phyloP scores from a whole-genome alignment of 1,284 basidiomycete species.

The Peniophora sp. region DNA sequence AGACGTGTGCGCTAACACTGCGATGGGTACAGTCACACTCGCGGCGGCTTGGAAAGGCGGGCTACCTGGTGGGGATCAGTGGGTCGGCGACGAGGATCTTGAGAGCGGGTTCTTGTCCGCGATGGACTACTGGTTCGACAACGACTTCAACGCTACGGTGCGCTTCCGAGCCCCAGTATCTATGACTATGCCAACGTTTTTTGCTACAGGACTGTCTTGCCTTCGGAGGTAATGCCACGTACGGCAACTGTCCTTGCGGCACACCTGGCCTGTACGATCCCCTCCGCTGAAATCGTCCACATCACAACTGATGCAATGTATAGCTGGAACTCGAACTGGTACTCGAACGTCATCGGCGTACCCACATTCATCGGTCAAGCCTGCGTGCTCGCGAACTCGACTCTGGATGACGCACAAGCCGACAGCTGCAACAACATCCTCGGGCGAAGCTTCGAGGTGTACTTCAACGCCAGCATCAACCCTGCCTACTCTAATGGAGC shows the following conservation, averaged over 20 bases:
- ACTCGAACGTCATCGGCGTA: slow-evolving; percentile 55
- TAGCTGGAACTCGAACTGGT: slow-evolving; percentile 65
- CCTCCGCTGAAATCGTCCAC: too few relatives aligned
- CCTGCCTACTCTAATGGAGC: slow-evolving; percentile 46
- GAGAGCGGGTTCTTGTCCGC: slow-evolving; percentile 35
- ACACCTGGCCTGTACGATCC: slow-evolving; percentile 33
- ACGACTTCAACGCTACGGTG: slow-evolving; percentile 43
- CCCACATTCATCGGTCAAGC: slow-evolving; percentile 47
- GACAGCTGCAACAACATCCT: slow-evolving; percentile 44
- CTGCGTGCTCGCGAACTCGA: slow-evolving; percentile 46
- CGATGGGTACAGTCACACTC: slow-evolving; percentile 27
- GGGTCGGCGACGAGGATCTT: slow-evolving; percentile 29
- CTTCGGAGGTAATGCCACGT: slow-evolving; percentile 35
- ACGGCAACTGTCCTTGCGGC: slow-evolving; percentile 39
- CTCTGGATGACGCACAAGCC: slow-evolving; percentile 33
- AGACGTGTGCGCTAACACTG: background rate
- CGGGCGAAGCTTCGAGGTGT: slow-evolving; percentile 11
- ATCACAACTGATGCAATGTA: too few relatives aligned
- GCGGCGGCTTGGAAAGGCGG: slow-evolving; percentile 54
- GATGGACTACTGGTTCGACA: slow-evolving; percentile 59
- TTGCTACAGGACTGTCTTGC: too few relatives aligned
- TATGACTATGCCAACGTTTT: too few relatives aligned
- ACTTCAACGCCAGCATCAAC: too few relatives aligned
- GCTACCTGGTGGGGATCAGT: slow-evolving; percentile 29
- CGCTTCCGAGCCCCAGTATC: slow-evolving; percentile 31